Conservation (phyloP, 257 asterid species). For the Fraxinus cuspidata region DNA sequence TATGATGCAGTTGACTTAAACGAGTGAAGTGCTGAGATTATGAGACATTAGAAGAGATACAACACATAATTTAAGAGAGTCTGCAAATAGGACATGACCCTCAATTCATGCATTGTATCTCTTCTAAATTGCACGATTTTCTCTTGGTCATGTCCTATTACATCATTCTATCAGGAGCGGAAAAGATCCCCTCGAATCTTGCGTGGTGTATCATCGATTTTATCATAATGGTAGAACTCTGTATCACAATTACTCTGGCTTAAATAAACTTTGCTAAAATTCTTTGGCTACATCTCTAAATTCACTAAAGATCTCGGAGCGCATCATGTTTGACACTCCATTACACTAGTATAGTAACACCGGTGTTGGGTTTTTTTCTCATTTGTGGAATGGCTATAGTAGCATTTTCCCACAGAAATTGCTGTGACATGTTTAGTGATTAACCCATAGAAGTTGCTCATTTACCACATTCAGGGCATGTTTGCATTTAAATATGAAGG, state of each 20-base stretch:
- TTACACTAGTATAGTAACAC: background rate
- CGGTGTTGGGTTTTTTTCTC: background rate
- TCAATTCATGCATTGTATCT: background rate
- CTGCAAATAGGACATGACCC: background rate
- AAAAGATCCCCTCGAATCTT: too few relatives aligned
- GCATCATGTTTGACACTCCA: background rate
- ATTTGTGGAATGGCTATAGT: background rate
- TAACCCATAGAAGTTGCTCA: background rate
- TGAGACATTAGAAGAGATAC: too few relatives aligned
- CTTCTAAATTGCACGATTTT: too few relatives aligned
- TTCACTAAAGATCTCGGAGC: background rate
- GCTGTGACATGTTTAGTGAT: background rate
- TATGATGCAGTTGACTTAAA: background rate
- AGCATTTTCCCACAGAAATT: background rate
- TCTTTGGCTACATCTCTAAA: background rate
- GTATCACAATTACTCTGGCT: too few relatives aligned
- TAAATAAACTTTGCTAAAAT: too few relatives aligned
- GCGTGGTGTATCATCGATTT: too few relatives aligned
- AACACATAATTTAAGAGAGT: too few relatives aligned
- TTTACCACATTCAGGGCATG: background rate
- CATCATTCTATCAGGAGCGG: too few relatives aligned
- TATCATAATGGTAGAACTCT: too few relatives aligned
- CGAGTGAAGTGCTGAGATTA: too few relatives aligned
- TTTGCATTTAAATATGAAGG: background rate
- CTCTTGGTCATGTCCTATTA: too few relatives aligned